A percentile compares a stretch with the other conserved stretches of the same genome.
phyloP scores from a whole-genome alignment of 1,284 basidiomycete genomes.

The Xanthoconium separans region DNA sequence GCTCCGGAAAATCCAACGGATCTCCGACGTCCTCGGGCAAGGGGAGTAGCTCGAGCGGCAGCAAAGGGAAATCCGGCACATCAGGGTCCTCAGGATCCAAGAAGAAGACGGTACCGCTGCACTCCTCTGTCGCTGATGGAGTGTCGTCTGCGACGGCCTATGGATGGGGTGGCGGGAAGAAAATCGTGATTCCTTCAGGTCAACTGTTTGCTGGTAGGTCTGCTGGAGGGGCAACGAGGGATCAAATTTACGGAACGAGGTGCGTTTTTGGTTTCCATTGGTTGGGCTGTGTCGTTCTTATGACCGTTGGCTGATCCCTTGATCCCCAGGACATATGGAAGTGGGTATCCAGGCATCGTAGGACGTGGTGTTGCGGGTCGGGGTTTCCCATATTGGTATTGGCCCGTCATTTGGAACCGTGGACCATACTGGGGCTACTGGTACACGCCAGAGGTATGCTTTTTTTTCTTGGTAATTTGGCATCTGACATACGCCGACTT shows the following conservation, averaged over 20 bases:
- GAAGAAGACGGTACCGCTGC: slow-evolving; percentile 27
- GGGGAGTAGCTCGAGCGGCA: slow-evolving; percentile 13
- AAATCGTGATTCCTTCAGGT: slow-evolving; percentile 39
- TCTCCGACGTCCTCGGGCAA: no score
- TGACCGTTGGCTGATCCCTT: not conserved
- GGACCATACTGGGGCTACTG: slow-evolving; percentile 14
- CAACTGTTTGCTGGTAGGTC: slow-evolving; percentile 42
- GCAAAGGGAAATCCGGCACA: no score
- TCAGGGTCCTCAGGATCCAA: slow-evolving; percentile 10
- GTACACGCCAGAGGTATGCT: slow-evolving; percentile 20
- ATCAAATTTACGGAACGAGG: slow-evolving; percentile 41
- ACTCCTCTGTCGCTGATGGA: slow-evolving; percentile 23
- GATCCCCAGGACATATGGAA: slow-evolving; percentile 35
- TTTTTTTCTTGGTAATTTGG: not conserved
- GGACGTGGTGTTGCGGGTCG: slow-evolving; percentile 30
- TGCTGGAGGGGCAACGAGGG: slow-evolving; percentile 41
- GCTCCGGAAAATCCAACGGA: slow-evolving; percentile 11
- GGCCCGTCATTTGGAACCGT: slow-evolving; percentile 35
- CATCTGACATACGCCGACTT: not conserved
- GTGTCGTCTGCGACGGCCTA: slow-evolving; percentile 34
- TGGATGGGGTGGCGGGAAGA: slow-evolving; percentile 37
- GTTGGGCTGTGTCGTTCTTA: not conserved
- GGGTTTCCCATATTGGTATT: slow-evolving; percentile 40
- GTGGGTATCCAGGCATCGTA: slow-evolving; percentile 37
- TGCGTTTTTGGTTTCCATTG: slow-evolving; percentile 20